phyloP scores from a whole-genome alignment of 495 filamentous ascomycete species.

The Talaromyces trachyspermus region DNA sequence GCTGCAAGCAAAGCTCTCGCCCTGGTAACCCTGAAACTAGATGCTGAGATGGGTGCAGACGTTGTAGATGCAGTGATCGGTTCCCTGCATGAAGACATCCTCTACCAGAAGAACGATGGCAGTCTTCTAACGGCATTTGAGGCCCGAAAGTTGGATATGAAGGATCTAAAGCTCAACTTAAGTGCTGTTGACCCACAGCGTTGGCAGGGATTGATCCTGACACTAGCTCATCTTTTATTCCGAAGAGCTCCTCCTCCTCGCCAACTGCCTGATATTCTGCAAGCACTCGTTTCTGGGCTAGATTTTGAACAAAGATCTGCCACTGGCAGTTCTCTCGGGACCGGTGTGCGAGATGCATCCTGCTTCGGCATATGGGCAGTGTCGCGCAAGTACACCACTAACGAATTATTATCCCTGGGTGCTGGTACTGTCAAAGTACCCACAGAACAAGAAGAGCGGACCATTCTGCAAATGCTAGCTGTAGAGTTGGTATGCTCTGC shows the following conservation, averaged over 20 bases:
- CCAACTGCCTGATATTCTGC: conserved; percentile 61
- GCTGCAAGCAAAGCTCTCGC: conserved; percentile 90
- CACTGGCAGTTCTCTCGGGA: conserved; percentile 75
- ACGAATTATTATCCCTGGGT: conserved; percentile 61
- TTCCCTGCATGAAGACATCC: conserved; percentile 65
- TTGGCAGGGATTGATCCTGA: conserved; percentile 90
- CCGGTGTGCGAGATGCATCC: conserved; percentile 92
- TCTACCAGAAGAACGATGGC: conserved; percentile 48
- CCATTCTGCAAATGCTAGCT: conserved; percentile 66
- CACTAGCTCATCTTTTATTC: conserved; percentile 77
- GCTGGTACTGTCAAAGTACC: conserved; percentile 25
- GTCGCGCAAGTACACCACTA: conserved; percentile 76
- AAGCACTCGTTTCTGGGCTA: conserved; percentile 63
- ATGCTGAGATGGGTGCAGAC: conserved; percentile 70
- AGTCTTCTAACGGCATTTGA: conserved; percentile 29
- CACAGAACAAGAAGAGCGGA: conserved; percentile 20
- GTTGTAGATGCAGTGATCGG: conserved; percentile 79
- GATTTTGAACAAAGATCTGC: conserved; percentile 78
- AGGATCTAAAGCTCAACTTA: conserved; percentile 49
- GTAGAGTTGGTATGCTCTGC: conserved; percentile 73
- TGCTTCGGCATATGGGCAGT: conserved; percentile 94
- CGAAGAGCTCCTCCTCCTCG: conserved; percentile 61
- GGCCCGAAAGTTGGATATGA: conserved; percentile 22
- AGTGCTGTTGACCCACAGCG: conserved; percentile 66
- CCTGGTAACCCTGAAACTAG: conserved; percentile 70